Evolutionary conservation across 139 green algal species (phyloP), one percentile per base, ranked within the genome.

Genomic region (Micractinium conductrix): DNA sequence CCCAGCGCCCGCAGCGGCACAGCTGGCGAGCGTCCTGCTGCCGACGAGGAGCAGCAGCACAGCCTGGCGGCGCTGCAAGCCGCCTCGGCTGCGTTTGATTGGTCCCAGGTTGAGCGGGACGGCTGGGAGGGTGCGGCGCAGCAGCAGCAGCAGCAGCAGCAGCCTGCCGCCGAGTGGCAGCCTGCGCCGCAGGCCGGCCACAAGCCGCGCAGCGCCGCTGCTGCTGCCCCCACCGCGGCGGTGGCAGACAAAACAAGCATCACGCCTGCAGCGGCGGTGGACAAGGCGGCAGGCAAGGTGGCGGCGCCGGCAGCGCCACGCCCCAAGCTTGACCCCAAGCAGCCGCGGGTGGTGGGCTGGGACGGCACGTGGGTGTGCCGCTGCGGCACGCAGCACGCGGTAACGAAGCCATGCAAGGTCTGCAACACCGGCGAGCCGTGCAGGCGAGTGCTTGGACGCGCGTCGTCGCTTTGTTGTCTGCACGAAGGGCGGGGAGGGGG

Each of bases 1-100:
- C n/a, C n/a, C 53, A 16, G 53, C 53, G 10, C 2, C 53, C 12
- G 48, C 48, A 58, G 48, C 48, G 48, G 48, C 48, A 62, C 53
- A 19, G 8, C 53, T 62, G 6, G n/a, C n/a, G n/a, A 22, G 10
- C 53, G 2, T 19, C 53, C 53, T 24, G 53, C 53, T 62, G 70
- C 28, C 7, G 69, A 50, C 21, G 14, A 7, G 0, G 70, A 53
- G 6, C 26, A 78, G 26, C 42, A 53, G 70, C 70, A 78, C 70
- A 78, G 70, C 70, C 43, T 78, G 70, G 70, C 19, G 42, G 70
- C 70, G 9, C 42, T 78, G 42, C 45, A 40, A 14, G 70, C 70
- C 7, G 42, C 42, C 7, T 78, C 70, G 28, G 42, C 44, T 12
- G 24, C 42, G 2, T 78, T 78, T n/a, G 70, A 78, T 43, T 78